Base-by-base conservation (phyloP, 306 rosid genomes). In the Clitoria ternatea region DNA sequence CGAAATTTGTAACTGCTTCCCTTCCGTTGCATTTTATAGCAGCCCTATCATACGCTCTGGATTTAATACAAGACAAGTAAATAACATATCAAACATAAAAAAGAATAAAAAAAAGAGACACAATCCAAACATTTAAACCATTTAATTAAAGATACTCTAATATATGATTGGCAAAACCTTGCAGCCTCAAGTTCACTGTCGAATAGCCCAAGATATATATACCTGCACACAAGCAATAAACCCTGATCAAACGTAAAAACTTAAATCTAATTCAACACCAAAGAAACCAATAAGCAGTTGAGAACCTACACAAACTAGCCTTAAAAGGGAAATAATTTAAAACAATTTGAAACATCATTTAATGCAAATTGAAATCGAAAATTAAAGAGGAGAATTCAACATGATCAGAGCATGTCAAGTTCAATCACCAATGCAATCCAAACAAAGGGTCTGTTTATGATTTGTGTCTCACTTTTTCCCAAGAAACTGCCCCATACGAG, bases 401-500 rank as follows among this genome's bases (percentile, higher is more conserved):
- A 2, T 8, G 26, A 23, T 48, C 7, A 67, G 63, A 42, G 26
- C 33, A 49, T 44, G 43, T 15, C 7, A 66, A 32, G 30, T 29
- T 48, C 61, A 66, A 39, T 50, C 6, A 20, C 27, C 8, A 56
- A 23, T 67, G 49, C 53, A 48, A 72, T 72, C 67, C 15, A 76
- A 47, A 5, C 33, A 33, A 56, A 75, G 40, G 20, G 24, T 0
- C 19, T 2, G 6, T 9, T 67, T 13, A 54, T n/a, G n/a, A n/a
- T n/a, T n/a, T n/a, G n/a, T n/a, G n/a, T 13, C 90, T 81, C 69
- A 92, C 98, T 92, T 92, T 74, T 90, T 92, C 22, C 97, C 97
- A 36, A 90, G 87, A 78, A 92, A 83, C 86, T 92, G 98, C 20
- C 98, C 98, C 98, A 92, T 90, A 0, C 97, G 96, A 83, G 98